Base-by-base conservation (phyloP, 1,284 basidiomycete species). In the Phylloboletellus chloephorus region DNA sequence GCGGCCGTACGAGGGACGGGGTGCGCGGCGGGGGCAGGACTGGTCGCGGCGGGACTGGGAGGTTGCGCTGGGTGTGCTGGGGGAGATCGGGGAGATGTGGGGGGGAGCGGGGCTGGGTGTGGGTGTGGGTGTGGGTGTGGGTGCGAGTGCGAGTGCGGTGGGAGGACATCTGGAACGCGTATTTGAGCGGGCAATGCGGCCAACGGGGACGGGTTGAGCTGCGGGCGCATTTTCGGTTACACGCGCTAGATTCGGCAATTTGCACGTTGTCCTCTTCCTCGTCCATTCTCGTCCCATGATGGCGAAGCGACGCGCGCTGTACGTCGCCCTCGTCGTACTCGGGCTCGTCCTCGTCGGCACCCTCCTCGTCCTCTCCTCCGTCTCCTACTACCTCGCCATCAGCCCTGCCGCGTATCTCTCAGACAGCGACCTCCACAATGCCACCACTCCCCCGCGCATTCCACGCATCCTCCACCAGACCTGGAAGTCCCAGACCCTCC, bases 391-490 rank as follows among this genome's bases (percentile, higher is more conserved):
- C 65, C 88, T 98, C 53, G 78, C 82, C 52, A 92, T 98, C 60
- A 79, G 84, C 63, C 62, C 74, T 36, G 65, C 70, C 23, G 90
- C 90, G 25, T 90, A 89, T 63, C 73, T 96, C 56, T 74, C 79
- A 7, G 86, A 93, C 59, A 63, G 68, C 10, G 88, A 95, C 60
- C 79, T 95, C 17, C 80, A 82, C 46, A 63, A 20, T 65, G 79
- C 12, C 70, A 76, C 28, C 74, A 79, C 49, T 73, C 70, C 35
- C 32, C 82, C 92, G 57, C 79, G 75, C 52, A 85, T 98, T 30
- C 95, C 95, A 2, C 78, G 91, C 37, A 90, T 98, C 53, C 81
- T 98, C 40, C 95, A 98, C 67, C 95, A 98, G 75, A 98, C 96
- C 15, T 98, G 95, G 95, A 97, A 96, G 71, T 83, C 85, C 13